Evolutionary conservation across 805 yeast species (phyloP), one percentile per base, ranked within the genome.

Genomic region (Dipodascus albidus): DNA sequence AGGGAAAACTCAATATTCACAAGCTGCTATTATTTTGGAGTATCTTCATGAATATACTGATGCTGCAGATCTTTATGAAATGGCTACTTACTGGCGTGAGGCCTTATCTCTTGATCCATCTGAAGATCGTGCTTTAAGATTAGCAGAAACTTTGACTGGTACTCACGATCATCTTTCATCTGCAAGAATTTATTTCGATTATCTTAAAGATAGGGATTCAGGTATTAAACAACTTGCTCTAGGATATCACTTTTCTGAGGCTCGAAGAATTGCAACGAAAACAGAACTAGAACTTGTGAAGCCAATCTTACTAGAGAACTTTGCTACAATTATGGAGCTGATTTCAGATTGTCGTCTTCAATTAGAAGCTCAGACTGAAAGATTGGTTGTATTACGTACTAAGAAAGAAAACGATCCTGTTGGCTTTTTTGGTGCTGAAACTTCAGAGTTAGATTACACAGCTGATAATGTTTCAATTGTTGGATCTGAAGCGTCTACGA

Each of bases 401-500:
- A 90, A 90, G 74, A 91, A 91, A 61, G 78, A 74, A 49, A 83
- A 80, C 56, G 96, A 91, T 67, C 96, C 96, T 17, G 82, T 81
- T 64, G 83, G 86, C 1, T 91, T 87, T 64, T 90, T 83, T 64
- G 96, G 93, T 14, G 74, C 71, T 9, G 79, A 78, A 48, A 78
- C 77, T 20, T 82, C 74, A 24, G 93, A 87, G 59, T 78, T 85
- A n/a, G 95, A 87, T 62, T 38, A 38, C 44, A 80, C 87, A 14
- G 90, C 96, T 1, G 99, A 93, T 67, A 87, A 90, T 65, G 93
- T 93, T 8, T 90, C 98, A 0, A 78, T 93, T 58, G 98, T 97
- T 0, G 93, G 96, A 0, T 85, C 96, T 0, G 97, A 89, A 66
- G 82, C 96, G 0, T 87, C 97, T 0, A 87, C 96, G 0, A 85